Percentiles rank a stretch among this genome's conserved stretches.
phyloP scores from a whole-genome alignment of 2,329 filamentous ascomycete species.

The Colletotrichum liriopes region DNA sequence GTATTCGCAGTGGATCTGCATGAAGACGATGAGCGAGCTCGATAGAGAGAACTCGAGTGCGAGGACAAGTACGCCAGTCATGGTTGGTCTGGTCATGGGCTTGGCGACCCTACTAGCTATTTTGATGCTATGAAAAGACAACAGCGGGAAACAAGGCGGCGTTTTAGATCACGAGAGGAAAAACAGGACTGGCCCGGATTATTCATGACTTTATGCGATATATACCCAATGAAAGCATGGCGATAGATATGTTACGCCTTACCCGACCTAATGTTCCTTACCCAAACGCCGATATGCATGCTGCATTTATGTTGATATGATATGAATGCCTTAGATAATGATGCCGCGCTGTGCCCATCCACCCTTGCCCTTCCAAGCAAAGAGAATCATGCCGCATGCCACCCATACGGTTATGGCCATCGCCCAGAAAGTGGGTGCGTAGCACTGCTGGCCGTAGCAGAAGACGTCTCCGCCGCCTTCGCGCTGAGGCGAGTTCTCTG shows the following conservation, averaged over 20 bases:
- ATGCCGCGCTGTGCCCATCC: constrained; percentile 86
- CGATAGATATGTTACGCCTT: constrained; percentile 29
- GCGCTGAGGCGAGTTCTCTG: constrained; percentile 58
- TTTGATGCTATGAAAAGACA: constrained; percentile 24
- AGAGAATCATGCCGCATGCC: constrained; percentile 79
- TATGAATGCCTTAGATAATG: constrained; percentile 62
- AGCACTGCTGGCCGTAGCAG: constrained; percentile 88
- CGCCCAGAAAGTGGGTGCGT: constrained; percentile 87
- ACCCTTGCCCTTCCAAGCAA: constrained; percentile 84
- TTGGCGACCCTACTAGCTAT: constrained; percentile 18
- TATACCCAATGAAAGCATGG: constrained; percentile 39
- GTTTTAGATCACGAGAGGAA: constrained; percentile 12
- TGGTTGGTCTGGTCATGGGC: constrained; percentile 14
- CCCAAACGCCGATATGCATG: constrained; percentile 34
- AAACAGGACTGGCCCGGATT: constrained; percentile 36
- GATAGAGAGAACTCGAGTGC: constrained; percentile 19
- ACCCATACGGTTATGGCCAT: constrained; percentile 86
- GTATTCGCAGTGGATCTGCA: constrained; percentile 42
- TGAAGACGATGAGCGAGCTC: constrained; percentile 42
- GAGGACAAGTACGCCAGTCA: neutral
- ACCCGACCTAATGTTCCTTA: neutral
- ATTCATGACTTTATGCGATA: constrained; percentile 39
- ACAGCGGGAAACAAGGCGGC: no score
- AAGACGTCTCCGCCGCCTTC: constrained; percentile 67
- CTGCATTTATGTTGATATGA: neutral